Percentiles rank a stretch among this genome's conserved stretches.
Conservation (phyloP, 75 land plant species). For the Picea glauca region DNA sequence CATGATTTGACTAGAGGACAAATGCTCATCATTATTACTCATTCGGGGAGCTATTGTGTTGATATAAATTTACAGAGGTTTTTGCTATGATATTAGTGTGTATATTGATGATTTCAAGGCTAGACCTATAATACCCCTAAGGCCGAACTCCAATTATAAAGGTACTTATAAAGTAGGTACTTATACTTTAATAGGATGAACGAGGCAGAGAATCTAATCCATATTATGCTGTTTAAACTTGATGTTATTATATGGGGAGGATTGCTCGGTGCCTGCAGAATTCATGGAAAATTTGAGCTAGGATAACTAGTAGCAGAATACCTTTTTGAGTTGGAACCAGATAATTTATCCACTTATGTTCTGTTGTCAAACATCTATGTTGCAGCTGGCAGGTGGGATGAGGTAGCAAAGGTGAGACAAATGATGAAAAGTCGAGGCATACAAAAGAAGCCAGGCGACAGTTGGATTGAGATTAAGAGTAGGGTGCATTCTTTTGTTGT, state of each 20-base stretch:
- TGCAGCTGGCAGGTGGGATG: constrained; percentile 36
- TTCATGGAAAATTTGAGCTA: constrained; percentile 37
- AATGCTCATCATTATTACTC: too few relatives aligned
- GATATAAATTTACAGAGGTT: too few relatives aligned
- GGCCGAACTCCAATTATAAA: too few relatives aligned
- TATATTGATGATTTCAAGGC: too few relatives aligned
- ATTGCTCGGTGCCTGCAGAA: constrained; percentile 40
- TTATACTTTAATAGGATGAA: not conserved
- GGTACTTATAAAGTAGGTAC: too few relatives aligned
- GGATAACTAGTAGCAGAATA: constrained; percentile 31
- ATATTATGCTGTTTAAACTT: constrained; percentile 34
- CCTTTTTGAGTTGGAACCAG: constrained; percentile 34
- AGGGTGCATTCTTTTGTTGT: constrained; percentile 38
- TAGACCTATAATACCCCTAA: too few relatives aligned
- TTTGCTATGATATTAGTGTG: too few relatives aligned
- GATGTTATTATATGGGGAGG: constrained; percentile 40
- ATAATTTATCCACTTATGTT: constrained; percentile 44
- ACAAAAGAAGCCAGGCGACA: constrained; percentile 44
- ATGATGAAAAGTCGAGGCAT: constrained; percentile 25
- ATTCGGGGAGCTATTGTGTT: too few relatives aligned
- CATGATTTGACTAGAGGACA: too few relatives aligned
- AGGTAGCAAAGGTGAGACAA: constrained; percentile 33
- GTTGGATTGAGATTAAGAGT: constrained; percentile 48
- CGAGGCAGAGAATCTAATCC: constrained; percentile 43
- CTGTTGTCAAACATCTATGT: constrained; percentile 51